These are phyloP conservation scores for Pseudogymnoascus sp. DNA, from an alignment of 2,329 filamentous ascomycete genomes.

Conservation along the genomic window DNA sequence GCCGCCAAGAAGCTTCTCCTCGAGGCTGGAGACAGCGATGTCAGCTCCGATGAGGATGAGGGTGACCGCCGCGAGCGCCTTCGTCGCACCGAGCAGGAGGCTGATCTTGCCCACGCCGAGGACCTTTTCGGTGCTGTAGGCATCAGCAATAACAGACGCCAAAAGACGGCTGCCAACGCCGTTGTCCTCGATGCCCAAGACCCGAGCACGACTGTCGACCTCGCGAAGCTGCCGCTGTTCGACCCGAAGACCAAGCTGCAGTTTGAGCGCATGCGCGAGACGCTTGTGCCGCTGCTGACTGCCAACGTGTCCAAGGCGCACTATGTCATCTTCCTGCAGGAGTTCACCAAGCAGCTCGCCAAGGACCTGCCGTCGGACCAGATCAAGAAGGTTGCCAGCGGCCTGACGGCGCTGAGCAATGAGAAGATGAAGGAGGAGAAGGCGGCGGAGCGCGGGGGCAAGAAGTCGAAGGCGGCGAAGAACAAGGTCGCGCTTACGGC, in stretches of 20 bases:
- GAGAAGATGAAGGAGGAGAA: constrained; percentile 99
- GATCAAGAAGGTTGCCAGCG: constrained; percentile 91
- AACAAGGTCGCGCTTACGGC: constrained; percentile 80
- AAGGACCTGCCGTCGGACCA: constrained; percentile 86
- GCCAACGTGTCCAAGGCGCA: constrained; percentile 79
- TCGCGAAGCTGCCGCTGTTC: constrained; percentile 75
- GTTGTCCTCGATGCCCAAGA: constrained; percentile 67
- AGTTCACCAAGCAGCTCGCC: constrained; percentile 79
- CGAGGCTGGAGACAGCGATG: constrained; percentile 45
- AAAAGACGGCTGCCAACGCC: constrained; percentile 54
- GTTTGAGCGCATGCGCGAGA: constrained; percentile 72
- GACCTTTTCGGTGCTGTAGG: constrained; percentile 78
- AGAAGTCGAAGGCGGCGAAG: constrained; percentile 96
- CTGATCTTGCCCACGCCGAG: constrained; percentile 82
- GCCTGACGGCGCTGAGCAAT: constrained; percentile 82
- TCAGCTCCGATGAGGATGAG: constrained; percentile 61
- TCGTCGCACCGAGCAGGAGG: constrained; percentile 73
- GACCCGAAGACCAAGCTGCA: constrained; percentile 81
- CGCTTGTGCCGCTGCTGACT: constrained; percentile 70
- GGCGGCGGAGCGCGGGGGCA: constrained; percentile 82
- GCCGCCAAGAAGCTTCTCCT: constrained; percentile 49
- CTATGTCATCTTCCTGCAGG: constrained; percentile 82
- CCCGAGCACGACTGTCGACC: constrained; percentile 72
- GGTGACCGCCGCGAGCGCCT: constrained; percentile 67
- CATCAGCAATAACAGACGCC: constrained; percentile 59